Evolutionary conservation across 208 protist genomes (phyloP).

Genomic region (Leptomonas pyrrhocoris): DNA sequence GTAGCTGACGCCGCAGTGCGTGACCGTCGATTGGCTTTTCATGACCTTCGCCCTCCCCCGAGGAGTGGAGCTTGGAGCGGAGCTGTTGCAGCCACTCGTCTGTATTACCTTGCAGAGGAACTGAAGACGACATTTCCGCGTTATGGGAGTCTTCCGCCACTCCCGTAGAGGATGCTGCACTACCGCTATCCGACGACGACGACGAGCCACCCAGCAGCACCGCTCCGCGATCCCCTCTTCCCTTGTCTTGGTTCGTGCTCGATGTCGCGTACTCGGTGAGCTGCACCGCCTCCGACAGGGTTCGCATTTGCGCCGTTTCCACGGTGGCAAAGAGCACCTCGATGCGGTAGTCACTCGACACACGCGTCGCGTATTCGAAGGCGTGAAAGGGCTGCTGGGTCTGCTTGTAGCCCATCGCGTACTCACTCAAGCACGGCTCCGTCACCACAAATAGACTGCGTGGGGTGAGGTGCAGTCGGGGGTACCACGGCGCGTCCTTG

Average conservation of each 20-base stretch:
- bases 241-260: conserved; percentile 11
- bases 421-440: conserved; percentile 80
- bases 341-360: conserved; percentile 92
- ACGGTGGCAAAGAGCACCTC: conserved; percentile 91
- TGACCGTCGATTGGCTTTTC: conserved; percentile 60
- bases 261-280: conserved; percentile 78
- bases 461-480: conserved; percentile 78
- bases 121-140: background rate
- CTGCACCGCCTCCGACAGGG: conserved; percentile 68
- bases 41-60: conserved; percentile 7
- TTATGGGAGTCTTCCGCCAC: background rate
- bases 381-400: conserved; percentile 86
- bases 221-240: background rate
- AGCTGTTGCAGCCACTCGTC: conserved; percentile 70
- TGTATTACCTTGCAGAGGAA: conserved; percentile 12
- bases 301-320: conserved; percentile 64
- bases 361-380: conserved; percentile 87
- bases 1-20: conserved; percentile 57
- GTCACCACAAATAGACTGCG: conserved; percentile 83
- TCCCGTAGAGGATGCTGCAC: background rate
- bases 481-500: conserved; percentile 83
- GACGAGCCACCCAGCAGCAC: background rate
- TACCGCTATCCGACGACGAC: background rate
- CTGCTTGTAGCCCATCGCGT: conserved; percentile 87
- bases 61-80: conserved; percentile 40